These are phyloP conservation scores for Plasmodium chabaudi DNA, from an alignment of 169 alveolate species.

Conservation along the genomic window DNA sequence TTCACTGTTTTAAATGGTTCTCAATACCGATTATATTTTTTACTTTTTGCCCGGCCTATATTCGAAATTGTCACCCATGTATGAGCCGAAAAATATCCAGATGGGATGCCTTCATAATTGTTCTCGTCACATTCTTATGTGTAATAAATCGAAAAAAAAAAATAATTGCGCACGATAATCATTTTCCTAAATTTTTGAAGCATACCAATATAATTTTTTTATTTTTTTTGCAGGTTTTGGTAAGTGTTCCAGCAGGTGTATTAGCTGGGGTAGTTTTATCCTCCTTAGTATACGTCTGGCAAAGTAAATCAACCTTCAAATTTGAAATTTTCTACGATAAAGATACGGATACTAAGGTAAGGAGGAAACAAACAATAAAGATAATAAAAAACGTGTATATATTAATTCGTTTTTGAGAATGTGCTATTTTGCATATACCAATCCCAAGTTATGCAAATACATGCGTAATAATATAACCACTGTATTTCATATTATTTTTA, in stretches of 20 bases:
- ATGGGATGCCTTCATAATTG: slow-evolving; percentile 87
- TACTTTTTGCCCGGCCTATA: slow-evolving; percentile 84
- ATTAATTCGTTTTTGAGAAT: neutral
- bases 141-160: slow-evolving; percentile 43
- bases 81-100: slow-evolving; percentile 85
- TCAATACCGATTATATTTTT: slow-evolving; percentile 86
- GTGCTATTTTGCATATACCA: neutral
- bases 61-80: slow-evolving; percentile 84
- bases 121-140: slow-evolving; percentile 84
- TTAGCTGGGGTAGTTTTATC: slow-evolving; percentile 84
- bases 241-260: slow-evolving; percentile 86
- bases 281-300: slow-evolving; percentile 89
- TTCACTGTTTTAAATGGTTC: slow-evolving; percentile 90
- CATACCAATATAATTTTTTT: neutral
- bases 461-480: neutral
- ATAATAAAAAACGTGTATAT: neutral
- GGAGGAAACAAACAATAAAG: neutral
- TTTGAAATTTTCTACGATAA: slow-evolving; percentile 86
- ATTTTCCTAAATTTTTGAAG: neutral
- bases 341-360: slow-evolving; percentile 84
- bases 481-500: neutral
- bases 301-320: slow-evolving; percentile 85
- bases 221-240: slow-evolving; percentile 67
- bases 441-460: slow-evolving; percentile 7
- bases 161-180: neutral